Percentiles rank a stretch among this genome's conserved stretches.
Conservation (phyloP, 2,329 filamentous ascomycete genomes). For the Fusarium lyarnte region DNA sequence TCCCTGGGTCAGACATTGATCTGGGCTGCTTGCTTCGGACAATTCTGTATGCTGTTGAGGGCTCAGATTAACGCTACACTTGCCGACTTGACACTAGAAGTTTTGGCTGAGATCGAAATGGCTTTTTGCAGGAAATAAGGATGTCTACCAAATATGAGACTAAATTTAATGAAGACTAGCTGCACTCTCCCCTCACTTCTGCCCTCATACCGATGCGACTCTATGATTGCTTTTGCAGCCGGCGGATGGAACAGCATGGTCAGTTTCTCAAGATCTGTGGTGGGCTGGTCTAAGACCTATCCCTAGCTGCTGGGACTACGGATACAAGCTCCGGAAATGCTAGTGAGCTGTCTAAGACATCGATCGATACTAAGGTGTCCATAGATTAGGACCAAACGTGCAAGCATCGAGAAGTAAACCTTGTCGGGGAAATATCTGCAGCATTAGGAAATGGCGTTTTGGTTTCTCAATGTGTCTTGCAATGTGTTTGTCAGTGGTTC, state of each 20-base stretch:
- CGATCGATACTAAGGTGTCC: background rate
- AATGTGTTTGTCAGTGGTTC: background rate
- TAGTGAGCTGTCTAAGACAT: slow-evolving; percentile 6
- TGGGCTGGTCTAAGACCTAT: background rate
- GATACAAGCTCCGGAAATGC: slow-evolving; percentile 12
- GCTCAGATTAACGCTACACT: background rate
- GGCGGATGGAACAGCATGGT: background rate
- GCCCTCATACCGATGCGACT: slow-evolving; percentile 5
- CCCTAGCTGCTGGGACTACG: slow-evolving; percentile 1
- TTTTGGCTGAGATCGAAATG: slow-evolving; percentile 6
- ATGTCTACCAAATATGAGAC: slow-evolving; percentile 11
- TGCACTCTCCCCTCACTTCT: slow-evolving; percentile 3
- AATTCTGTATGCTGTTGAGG: slow-evolving; percentile 3
- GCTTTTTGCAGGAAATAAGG: slow-evolving; percentile 12
- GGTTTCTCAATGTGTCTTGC: background rate
- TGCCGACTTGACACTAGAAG: background rate
- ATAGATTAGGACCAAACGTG: background rate
- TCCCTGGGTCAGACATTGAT: background rate
- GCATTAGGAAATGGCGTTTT: background rate
- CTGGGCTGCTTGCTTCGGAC: background rate
- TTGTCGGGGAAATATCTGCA: background rate
- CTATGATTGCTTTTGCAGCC: slow-evolving; percentile 15
- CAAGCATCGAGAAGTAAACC: background rate
- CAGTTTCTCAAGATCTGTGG: background rate
- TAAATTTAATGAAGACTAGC: slow-evolving; percentile 21